Conservation (phyloP, 108 stramenopile genomes). For the Cyclotella choctawhatcheeana region DNA sequence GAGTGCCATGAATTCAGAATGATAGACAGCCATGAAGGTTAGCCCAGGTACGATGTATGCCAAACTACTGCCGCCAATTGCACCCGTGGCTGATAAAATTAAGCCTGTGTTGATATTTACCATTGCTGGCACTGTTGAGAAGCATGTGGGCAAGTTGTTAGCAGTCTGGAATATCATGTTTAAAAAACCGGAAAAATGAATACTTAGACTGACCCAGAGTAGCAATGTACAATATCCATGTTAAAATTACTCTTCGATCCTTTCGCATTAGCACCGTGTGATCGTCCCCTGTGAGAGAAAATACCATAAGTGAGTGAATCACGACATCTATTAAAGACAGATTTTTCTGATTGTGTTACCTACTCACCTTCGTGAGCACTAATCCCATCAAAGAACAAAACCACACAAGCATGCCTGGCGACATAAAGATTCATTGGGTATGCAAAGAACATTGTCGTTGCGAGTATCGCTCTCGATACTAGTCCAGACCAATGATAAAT, state of each 20-base stretch:
- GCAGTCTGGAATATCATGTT: too few relatives aligned
- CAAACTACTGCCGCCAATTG: conserved; percentile 32
- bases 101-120: conserved; percentile 32
- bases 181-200: too few relatives aligned
- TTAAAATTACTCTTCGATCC: conserved; percentile 40
- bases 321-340: too few relatives aligned
- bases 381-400: conserved; percentile 75
- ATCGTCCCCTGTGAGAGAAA: conserved; percentile 42
- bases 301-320: too few relatives aligned
- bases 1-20: conserved; percentile 25
- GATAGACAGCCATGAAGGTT: conserved; percentile 41
- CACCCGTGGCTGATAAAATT: conserved; percentile 47
- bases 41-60: conserved; percentile 52
- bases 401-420: conserved; percentile 79
- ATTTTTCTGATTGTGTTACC: too few relatives aligned
- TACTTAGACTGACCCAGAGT: too few relatives aligned
- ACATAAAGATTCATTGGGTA: conserved; percentile 88
- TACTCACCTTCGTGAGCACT: conserved; percentile 76
- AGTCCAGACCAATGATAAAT: conserved; percentile 47
- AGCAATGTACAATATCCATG: conserved; percentile 38
- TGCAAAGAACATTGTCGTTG: conserved; percentile 81
- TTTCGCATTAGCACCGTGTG: conserved; percentile 28
- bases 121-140: conserved; percentile 42
- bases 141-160: too few relatives aligned
- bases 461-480: conserved; percentile 51